Base-by-base conservation (phyloP, 352 stramenopile genomes). In the Globisporangium cylindrosporum region DNA sequence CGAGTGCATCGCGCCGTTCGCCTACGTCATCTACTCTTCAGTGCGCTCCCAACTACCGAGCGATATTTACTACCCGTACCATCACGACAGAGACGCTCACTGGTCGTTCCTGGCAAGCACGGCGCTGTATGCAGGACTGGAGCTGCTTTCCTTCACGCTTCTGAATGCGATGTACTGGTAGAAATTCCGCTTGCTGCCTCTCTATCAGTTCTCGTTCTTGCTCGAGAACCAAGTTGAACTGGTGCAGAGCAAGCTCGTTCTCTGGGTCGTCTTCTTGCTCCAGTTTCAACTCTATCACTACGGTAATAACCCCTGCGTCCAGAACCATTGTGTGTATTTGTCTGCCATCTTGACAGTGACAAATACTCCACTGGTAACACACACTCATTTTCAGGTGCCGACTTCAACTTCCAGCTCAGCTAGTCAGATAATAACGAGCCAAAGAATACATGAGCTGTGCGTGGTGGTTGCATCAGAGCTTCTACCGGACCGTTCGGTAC, bases 1-100 rank as follows among this genome's bases (percentile, higher is more conserved):
- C n/a, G 67, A 77, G 63, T 64, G 64, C 48, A 60, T 72, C 55
- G 71, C 69, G 14, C 68, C 67, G 9, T 61, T 59, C 15, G 32
- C 69, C 27, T 69, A 54, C 38, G 18, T 66, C 36, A 25, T 69
- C 18, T 71, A 74, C 53, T 61, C 48, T 1, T 36, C 60, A 3
- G 53, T 59, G 6, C 43, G 72, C 8, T 38, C 32, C 7, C 59
- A 68, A 2, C 29, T 74, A 1, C 62, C 71, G 7, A 74, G 69
- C 49, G 59, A 55, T 0, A 10, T 43, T 34, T 72, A 57, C 43
- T 74, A 74, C 20, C 63, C 67, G 22, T 15, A 61, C 5, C 51
- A 7, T 15, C 18, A 7, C 0, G 24, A 53, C 4, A 18, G 43
- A 18, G 20, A 20, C 20, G 24, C 24, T 24, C 18, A 53, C 43